Percentiles rank a stretch among this genome's conserved stretches.
These are phyloP conservation scores for Fusarium sp. DNA, from an alignment of 2,329 filamentous ascomycete species.

Conservation along the genomic window DNA sequence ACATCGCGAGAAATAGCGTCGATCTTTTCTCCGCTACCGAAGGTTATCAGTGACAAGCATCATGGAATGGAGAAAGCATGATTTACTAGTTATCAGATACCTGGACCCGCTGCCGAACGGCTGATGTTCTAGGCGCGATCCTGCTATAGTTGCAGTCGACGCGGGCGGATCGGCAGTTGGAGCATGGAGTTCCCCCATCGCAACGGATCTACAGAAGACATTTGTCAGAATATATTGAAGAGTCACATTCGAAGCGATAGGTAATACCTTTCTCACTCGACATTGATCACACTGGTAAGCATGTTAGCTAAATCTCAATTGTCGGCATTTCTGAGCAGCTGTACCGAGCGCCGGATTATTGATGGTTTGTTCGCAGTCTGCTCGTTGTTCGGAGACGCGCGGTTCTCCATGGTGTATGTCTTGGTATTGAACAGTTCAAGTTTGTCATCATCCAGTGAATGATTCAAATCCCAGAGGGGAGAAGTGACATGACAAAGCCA, in stretches of 20 bases:
- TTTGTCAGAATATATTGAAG: not conserved
- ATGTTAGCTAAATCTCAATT: not conserved
- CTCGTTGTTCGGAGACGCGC: conserved; percentile 24
- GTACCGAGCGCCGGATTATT: conserved; percentile 38
- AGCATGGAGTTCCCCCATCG: conserved; percentile 38
- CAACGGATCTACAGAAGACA: conserved; percentile 26
- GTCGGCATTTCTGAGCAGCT: not conserved
- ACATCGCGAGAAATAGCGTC: conserved; percentile 51
- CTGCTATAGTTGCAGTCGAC: conserved; percentile 50
- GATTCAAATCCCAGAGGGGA: not conserved
- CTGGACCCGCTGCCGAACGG: conserved; percentile 50
- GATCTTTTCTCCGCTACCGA: conserved; percentile 52
- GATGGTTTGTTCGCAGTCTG: not conserved
- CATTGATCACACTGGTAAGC: conserved; percentile 41
- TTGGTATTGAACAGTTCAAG: not conserved
- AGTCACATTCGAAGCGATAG: not conserved
- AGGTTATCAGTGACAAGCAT: fast-evolving
- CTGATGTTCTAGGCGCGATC: conserved; percentile 40
- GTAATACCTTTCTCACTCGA: conserved; percentile 37
- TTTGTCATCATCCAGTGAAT: not conserved
- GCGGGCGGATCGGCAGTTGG: conserved; percentile 51
- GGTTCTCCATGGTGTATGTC: conserved; percentile 23
- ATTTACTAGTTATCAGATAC: conserved; percentile 54
- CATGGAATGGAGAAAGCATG: fast-evolving
- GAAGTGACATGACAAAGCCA: conserved; percentile 4